Evolutionary conservation across 2,329 filamentous ascomycete species (phyloP).

Genomic region (Fusarium lyarnte): DNA sequence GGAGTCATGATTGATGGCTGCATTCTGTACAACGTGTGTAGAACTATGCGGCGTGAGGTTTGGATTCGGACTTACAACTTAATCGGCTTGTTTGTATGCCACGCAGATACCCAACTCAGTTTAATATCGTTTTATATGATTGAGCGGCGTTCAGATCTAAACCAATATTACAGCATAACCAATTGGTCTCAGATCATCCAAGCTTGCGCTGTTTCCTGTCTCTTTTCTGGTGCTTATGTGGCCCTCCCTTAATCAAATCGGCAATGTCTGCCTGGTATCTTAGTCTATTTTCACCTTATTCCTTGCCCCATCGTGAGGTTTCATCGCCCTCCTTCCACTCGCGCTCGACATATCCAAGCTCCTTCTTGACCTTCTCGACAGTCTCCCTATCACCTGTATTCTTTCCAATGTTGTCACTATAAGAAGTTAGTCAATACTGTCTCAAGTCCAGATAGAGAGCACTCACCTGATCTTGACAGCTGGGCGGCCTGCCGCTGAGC

Average conservation of each 20-base stretch:
- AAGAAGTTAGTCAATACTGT: conserved; percentile 19
- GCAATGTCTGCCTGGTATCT: conserved; percentile 20
- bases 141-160: not conserved
- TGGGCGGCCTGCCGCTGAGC: conserved; percentile 79
- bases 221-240: not conserved
- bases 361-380: conserved; percentile 83
- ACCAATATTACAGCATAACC: not conserved
- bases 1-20: not conserved
- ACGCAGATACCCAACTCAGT: conserved; percentile 4
- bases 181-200: not conserved
- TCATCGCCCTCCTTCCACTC: conserved; percentile 88
- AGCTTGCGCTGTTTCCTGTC: not conserved
- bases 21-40: not conserved
- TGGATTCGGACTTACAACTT: not conserved
- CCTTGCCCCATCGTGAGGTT: conserved; percentile 78
- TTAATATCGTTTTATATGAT: not conserved
- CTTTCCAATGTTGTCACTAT: conserved; percentile 84
- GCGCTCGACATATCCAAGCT: conserved; percentile 86
- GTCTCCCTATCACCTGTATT: conserved; percentile 88
- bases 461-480: conserved; percentile 85
- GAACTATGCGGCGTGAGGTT: not conserved
- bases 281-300: conserved; percentile 24
- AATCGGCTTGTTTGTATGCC: not conserved
- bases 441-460: fast-evolving
- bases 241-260: not conserved